These are phyloP conservation scores for Ceratobasidium papillatum DNA, from an alignment of 1,284 basidiomycete genomes.

Conservation along the genomic window DNA sequence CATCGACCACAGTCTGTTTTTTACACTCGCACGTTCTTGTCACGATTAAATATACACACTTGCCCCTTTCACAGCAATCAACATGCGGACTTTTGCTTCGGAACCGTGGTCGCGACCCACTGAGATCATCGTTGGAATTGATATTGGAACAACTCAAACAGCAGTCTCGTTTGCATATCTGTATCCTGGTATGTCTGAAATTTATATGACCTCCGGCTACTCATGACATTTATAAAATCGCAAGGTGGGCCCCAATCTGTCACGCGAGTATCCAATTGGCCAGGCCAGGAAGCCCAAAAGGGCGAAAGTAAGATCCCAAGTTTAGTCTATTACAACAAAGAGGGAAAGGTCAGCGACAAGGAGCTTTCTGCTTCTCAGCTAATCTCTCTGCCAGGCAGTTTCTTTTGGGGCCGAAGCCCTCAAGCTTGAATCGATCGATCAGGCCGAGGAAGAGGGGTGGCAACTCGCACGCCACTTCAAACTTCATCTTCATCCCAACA, in stretches of 20 bases:
- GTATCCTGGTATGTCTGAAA: background rate
- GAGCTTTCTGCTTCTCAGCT: background rate
- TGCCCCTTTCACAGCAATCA: too few species aligned
- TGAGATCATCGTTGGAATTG: constrained; percentile 37
- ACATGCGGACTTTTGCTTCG: constrained; percentile 30
- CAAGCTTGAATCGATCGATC: background rate
- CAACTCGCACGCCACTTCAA: constrained; percentile 41
- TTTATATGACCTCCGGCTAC: background rate
- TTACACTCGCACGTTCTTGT: background rate
- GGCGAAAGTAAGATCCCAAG: constrained; percentile 7
- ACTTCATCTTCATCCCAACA: constrained; percentile 40
- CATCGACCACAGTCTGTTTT: too few species aligned
- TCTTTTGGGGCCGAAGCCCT: constrained; percentile 39
- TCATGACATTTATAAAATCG: background rate
- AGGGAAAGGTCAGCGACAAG: background rate
- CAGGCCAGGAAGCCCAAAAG: constrained; percentile 4
- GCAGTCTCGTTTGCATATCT: constrained; percentile 27
- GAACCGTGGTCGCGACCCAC: background rate
- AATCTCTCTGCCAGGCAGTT: constrained; percentile 9
- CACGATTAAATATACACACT: too few species aligned
- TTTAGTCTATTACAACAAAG: constrained; percentile 4
- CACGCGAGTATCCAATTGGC: constrained; percentile 6
- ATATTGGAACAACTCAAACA: constrained; percentile 36
- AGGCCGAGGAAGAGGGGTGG: constrained; percentile 38
- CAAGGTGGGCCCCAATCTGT: background rate